A percentile compares a stretch with the other conserved stretches of the same genome.
Conservation (phyloP, 352 stramenopile genomes). For the Globisporangium carolinianum region DNA sequence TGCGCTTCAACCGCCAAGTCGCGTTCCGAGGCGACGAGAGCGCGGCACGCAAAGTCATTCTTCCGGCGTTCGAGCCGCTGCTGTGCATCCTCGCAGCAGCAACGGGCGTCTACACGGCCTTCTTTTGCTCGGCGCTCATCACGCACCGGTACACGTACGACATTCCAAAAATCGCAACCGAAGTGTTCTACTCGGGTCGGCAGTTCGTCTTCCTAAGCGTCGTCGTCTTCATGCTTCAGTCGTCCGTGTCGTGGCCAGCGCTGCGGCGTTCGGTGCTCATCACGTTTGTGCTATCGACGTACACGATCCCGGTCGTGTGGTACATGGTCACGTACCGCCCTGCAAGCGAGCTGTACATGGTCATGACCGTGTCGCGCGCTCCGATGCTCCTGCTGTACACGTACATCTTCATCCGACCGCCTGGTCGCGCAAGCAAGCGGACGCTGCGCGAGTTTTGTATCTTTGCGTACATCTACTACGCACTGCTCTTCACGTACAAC, state of each 20-base stretch:
- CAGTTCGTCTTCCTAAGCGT: conserved; percentile 59
- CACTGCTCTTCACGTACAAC: conserved; percentile 42
- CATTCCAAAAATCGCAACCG: conserved; percentile 43
- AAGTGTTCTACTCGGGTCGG: conserved; percentile 50
- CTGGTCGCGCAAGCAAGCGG: conserved; percentile 36
- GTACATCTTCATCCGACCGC: conserved; percentile 42
- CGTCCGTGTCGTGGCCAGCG: conserved; percentile 39
- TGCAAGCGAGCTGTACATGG: conserved; percentile 25
- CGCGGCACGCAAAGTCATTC: conserved; percentile 51
- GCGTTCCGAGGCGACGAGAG: conserved; percentile 34
- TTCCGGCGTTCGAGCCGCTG: conserved; percentile 51
- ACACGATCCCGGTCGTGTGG: conserved; percentile 41
- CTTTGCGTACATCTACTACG: conserved; percentile 48
- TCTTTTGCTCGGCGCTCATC: conserved; percentile 33
- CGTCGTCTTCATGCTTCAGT: conserved; percentile 62
- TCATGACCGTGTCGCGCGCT: conserved; percentile 25
- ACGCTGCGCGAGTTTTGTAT: conserved; percentile 45
- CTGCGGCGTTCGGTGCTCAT: conserved; percentile 35
- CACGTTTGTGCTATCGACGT: conserved; percentile 35
- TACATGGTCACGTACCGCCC: conserved; percentile 27
- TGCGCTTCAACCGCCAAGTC: conserved; percentile 37
- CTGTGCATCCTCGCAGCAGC: conserved; percentile 34
- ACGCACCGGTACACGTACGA: conserved; percentile 40
- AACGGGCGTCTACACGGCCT: conserved; percentile 40
- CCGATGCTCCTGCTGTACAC: conserved; percentile 39